phyloP scores from a whole-genome alignment of 345 rosid species.

The Hevea brasiliensis region DNA sequence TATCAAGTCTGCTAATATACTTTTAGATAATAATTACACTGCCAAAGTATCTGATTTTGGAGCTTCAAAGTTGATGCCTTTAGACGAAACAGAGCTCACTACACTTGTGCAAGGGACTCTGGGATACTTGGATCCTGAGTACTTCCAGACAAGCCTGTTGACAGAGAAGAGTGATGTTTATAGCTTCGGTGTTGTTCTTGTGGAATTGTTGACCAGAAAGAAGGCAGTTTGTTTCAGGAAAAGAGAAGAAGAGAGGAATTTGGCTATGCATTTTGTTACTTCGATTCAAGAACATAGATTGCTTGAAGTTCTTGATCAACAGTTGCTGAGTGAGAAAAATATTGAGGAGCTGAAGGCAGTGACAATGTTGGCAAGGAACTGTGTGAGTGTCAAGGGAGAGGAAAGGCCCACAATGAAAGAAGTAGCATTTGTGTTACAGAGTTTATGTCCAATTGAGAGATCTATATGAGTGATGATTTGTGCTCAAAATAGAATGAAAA shows the following conservation, averaged over 20 bases:
- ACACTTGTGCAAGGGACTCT: conserved; percentile 26
- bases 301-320: not conserved
- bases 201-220: conserved; percentile 11
- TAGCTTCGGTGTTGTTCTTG: conserved; percentile 26
- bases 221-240: conserved; percentile 5
- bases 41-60: conserved; percentile 26
- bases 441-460: not conserved
- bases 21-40: too few species aligned
- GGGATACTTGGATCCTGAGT: conserved; percentile 25
- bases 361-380: conserved; percentile 3
- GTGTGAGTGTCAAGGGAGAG: not conserved
- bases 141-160: too few species aligned
- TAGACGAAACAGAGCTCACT: conserved; percentile 21
- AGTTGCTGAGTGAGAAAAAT: not conserved
- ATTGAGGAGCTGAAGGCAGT: not conserved
- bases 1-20: conserved; percentile 17
- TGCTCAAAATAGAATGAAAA: too few species aligned
- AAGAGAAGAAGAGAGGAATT: not conserved
- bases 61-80: conserved; percentile 12
- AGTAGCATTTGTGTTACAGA: not conserved
- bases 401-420: too few species aligned
- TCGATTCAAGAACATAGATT: conserved; percentile 9
- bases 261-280: conserved; percentile 7
- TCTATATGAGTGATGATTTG: not conserved
- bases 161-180: not conserved